Evolutionary conservation across 1,284 basidiomycete genomes (phyloP), one percentile per base, ranked within the genome.

Genomic region (Trametes versicolor): DNA sequence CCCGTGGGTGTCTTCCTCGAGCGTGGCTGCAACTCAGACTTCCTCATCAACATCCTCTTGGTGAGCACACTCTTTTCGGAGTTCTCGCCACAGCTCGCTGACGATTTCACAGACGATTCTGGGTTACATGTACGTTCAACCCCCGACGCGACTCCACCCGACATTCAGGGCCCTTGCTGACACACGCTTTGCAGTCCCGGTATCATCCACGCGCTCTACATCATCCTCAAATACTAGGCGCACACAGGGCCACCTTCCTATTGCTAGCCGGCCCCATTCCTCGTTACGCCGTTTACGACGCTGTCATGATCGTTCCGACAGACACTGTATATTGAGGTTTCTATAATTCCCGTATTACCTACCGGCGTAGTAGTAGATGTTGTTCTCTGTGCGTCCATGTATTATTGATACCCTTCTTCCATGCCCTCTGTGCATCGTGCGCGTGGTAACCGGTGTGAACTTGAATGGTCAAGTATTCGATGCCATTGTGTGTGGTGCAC

Each of bases 1-100:
- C 93, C 93, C 61, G 73, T 95, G 1, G 92, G 89, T 62, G 93
- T 95, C 13, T 92, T 93, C 79, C 78, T 95, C 19, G 92, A 94
- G 78, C 83, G 89, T 64, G 93, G 92, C 25, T 93, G 91, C 74
- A 80, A 82, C 48, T 85, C 84, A 41, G 92, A 94, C 76, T 76
- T 94, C 39, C 73, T 87, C 49, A 92, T 92, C 77, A 92, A 93
- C 79, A 87, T 92, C 58, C 77, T 87, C 21, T 76, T 93, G 69
- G 80, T 81, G 70, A 64, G 80, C 25, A 19, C 47, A 2, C 25
- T 2, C 2, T 32, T 17, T n/a, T 13, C 9, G 37, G 2, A 21
- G 25, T 32, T 25, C n/a, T 37, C 58, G 32, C 13, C 25, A 43
- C 25, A 29, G 25, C 32, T 12, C 53, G 13, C 52, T 65, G 37